Evolutionary conservation across 148 eudicot genomes (phyloP).

Genomic region (Chenopodium berlandieri): DNA sequence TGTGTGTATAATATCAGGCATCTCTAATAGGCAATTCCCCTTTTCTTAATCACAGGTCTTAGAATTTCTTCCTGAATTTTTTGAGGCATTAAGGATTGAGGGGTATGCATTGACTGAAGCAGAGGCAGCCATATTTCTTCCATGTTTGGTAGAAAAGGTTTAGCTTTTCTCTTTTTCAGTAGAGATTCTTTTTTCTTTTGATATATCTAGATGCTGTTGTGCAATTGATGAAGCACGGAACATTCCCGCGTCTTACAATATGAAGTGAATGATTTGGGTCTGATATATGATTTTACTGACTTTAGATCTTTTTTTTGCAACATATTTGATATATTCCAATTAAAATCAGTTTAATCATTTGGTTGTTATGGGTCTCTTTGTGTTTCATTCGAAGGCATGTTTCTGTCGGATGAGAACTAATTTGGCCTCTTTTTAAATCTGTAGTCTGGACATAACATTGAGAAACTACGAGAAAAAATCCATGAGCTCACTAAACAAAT

Average conservation of each 20-base stretch:
- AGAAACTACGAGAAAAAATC: constrained; percentile 84
- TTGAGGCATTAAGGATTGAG: constrained; percentile 71
- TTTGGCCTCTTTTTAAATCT: constrained; percentile 18
- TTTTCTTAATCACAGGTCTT: constrained; percentile 49
- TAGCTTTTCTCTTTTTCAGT: neutral
- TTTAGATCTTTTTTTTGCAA: neutral
- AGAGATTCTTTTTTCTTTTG: neutral
- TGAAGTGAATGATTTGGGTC: neutral
- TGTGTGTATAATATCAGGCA: neutral
- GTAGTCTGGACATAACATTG: constrained; percentile 95
- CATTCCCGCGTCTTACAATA: neutral
- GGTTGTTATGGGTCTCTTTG: neutral
- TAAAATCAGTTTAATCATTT: neutral
- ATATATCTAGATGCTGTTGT: neutral
- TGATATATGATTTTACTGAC: neutral
- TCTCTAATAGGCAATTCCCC: neutral
- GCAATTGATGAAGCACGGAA: neutral
- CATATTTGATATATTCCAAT: neutral
- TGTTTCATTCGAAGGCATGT: constrained; percentile 4
- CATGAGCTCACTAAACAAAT: constrained; percentile 79
- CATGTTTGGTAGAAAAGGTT: constrained; percentile 93
- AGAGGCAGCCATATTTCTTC: constrained; percentile 89
- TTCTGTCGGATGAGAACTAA: neutral
- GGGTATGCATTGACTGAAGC: constrained; percentile 87
- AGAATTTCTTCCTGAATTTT: constrained; percentile 91